Base-by-base conservation (phyloP, 495 filamentous ascomycete species). In the Copromyces sp. region DNA sequence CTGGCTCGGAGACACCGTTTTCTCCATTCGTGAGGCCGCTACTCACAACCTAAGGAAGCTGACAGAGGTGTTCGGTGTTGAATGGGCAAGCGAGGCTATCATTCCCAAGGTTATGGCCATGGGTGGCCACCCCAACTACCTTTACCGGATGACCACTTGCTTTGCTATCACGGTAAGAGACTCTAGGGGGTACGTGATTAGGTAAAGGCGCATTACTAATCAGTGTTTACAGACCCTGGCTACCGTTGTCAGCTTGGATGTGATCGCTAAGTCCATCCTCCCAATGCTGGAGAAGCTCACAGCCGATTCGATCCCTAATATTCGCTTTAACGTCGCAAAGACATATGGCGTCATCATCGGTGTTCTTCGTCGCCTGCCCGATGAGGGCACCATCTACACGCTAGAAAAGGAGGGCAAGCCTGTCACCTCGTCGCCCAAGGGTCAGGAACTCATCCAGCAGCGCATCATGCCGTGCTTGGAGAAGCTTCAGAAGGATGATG, bases 141-240 rank as follows among this genome's bases (percentile, higher is more conserved):
- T 99, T 53, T 99, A 99, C 87, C 89, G 95, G 75, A 99, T 99
- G 95, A 99, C 95, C 14, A 99, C 95, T 39, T 98, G 94, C 83
- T 98, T 98, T 79, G 95, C 95, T 69, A 94, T 99, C 77, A 94
- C 95, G 73, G 95, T 99, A 89, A 84, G 93, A 87, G 5, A 65
- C 40, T 53, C 42, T 71, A 2, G 9, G 9, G 6, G 12, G 38
- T 38, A 44, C 16, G 29, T 68, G 45, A 35, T 65, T 44, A 3
- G 24, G 3, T 17, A n/a, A 3, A 17, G 17, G 20, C 16, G 17
- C 37, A 11, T 37, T 74, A 68, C 78, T 87, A 76, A 87, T 77
- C 73, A 65, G 42, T 65, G 11, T 29, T 69, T 61, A 24, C 74
- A 98, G 96, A 99, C 95, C 37, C 91, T 99, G 69, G 92, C 96